A percentile compares a stretch with the other conserved stretches of the same genome.
Evolutionary conservation across 345 rosid genomes (phyloP).

Genomic region (Chamaenerion angustifolium): DNA sequence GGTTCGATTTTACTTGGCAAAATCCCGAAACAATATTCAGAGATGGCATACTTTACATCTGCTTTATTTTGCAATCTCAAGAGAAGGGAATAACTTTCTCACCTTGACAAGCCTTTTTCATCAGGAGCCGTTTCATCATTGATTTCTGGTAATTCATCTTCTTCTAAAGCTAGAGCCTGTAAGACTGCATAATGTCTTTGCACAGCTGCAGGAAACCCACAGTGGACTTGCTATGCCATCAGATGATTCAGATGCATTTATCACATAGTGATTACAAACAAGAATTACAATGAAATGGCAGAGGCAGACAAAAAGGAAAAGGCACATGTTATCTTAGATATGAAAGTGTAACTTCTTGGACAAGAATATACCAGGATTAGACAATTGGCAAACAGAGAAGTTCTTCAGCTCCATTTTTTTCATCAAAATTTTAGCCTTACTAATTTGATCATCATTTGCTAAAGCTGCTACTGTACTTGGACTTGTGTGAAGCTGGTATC

Average conservation of each 20-base stretch:
- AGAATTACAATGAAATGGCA: too few species aligned
- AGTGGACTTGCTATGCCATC: too few species aligned
- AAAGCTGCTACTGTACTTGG: slow-evolving; percentile 32
- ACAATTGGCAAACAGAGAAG: slow-evolving; percentile 63
- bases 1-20: neutral
- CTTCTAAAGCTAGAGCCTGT: slow-evolving; percentile 82
- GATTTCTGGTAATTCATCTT: slow-evolving; percentile 58
- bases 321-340: neutral
- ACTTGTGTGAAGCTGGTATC: slow-evolving; percentile 33
- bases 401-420: slow-evolving; percentile 67
- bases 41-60: too few species aligned
- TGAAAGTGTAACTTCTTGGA: neutral
- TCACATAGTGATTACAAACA: too few species aligned
- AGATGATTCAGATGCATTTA: too few species aligned
- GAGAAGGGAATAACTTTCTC: slow-evolving; percentile 1
- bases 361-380: slow-evolving; percentile 60
- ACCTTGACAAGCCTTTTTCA: slow-evolving; percentile 82
- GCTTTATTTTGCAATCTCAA: neutral
- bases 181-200: slow-evolving; percentile 84
- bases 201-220: slow-evolving; percentile 38
- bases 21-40: too few species aligned
- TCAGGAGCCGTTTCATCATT: slow-evolving; percentile 78
- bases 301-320: neutral
- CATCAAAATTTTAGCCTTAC: slow-evolving; percentile 57
- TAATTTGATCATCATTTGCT: slow-evolving; percentile 64